Evolutionary conservation across 768 basidiomycete species (phyloP), one percentile per base, ranked within the genome.

Genomic region (Boletus patriciae): DNA sequence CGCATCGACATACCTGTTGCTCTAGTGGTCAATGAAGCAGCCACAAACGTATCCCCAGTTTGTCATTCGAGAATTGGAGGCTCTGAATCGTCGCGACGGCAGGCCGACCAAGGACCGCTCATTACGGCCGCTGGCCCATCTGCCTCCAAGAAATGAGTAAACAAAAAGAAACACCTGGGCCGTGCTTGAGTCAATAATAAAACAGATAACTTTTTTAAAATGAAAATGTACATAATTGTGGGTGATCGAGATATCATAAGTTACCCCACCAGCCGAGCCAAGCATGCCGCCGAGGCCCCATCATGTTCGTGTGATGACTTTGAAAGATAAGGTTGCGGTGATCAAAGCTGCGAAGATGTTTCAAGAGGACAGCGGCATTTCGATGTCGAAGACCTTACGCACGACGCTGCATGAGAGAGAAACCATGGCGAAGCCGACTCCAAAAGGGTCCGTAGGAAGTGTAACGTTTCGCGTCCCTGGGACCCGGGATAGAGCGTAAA

Each of bases 331-430:
- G 53, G 53, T 50, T 52, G 33, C 12, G 31, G 10, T 16, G 40
- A 44, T 43, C 27, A 27, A 25, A 53, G 8, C 54, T 46, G 44
- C 36, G 40, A 63, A 52, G 38, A 9, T 50, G 52, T 52, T 60
- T 37, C 41, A 48, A 13, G 49, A 31, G 21, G 11, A 31, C 18
- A 16, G 23, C 15, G 31, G 25, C 11, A 40, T 46, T 23, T 43
- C 9, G 43, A 46, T 36, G 42, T 38, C 42, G 27, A 55, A 41
- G 37, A n/a, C 31, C 9, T 46, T n/a, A 21, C 19, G 10, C 6
- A 25, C 29, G 31, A 33, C 6, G 19, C 46, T 15, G 18, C 21
- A 21, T 23, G 36, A 4, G 25, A 16, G 47, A 19, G 29, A 37
- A n/a, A 6, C 19, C 11, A 5, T 51, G 33, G n/a, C 11, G 44